A percentile compares a stretch with the other conserved stretches of the same genome.
Conservation (phyloP, 2,329 filamentous ascomycete genomes). For the Colletotrichum graminicola region DNA sequence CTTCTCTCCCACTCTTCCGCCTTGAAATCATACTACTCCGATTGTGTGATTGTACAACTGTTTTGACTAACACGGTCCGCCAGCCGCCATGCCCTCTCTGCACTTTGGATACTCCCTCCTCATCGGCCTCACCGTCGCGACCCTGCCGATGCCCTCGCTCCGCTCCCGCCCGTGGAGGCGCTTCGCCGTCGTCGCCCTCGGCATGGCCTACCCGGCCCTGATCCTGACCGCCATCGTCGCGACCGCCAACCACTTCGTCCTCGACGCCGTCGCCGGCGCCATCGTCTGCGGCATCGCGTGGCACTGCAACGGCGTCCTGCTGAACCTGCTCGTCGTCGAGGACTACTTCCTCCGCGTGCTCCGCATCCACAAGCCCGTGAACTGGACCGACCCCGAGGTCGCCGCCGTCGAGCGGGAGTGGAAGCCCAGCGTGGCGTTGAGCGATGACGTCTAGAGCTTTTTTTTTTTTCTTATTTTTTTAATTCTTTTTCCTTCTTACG, state of each 20-base stretch:
- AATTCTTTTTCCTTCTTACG: too few relatives aligned
- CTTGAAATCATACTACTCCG: too few relatives aligned
- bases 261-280: conserved; percentile 78
- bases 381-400: conserved; percentile 54
- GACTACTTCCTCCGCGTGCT: conserved; percentile 75
- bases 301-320: conserved; percentile 64
- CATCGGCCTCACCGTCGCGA: conserved; percentile 77
- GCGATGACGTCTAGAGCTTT: conserved; percentile 38
- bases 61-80: conserved; percentile 24
- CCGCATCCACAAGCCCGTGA: conserved; percentile 73
- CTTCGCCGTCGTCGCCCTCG: conserved; percentile 57
- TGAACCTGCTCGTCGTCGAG: conserved; percentile 75
- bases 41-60: too few relatives aligned
- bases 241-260: conserved; percentile 79
- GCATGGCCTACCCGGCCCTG: conserved; percentile 72
- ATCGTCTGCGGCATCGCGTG: conserved; percentile 75
- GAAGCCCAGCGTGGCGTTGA: conserved; percentile 44
- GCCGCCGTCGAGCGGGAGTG: conserved; percentile 51
- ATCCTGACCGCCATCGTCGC: conserved; percentile 78
- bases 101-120: conserved; percentile 83
- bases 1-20: too few relatives aligned
- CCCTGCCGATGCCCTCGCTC: conserved; percentile 70
- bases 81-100: conserved; percentile 79
- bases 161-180: conserved; percentile 66
- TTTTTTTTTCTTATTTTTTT: too few relatives aligned